phyloP scores from a whole-genome alignment of 179 eudicot species.

The Beta lomatogona region DNA sequence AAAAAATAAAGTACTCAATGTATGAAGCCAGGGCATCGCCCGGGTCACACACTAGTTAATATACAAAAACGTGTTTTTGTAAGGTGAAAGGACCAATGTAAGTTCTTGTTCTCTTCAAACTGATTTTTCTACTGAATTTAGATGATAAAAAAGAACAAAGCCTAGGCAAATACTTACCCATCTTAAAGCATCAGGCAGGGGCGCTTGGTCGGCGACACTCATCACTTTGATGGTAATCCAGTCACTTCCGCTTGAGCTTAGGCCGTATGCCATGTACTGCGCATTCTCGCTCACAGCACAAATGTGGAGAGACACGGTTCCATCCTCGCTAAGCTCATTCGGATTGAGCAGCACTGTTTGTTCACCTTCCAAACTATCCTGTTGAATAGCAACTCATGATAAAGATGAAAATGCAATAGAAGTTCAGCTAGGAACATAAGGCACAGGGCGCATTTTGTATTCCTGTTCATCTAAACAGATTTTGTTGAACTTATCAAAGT shows the following conservation, averaged over 20 bases:
- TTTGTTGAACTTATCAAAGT: no score
- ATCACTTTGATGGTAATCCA: conserved; percentile 85
- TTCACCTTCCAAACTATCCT: conserved; percentile 74
- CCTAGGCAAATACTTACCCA: conserved; percentile 52
- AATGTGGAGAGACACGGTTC: conserved; percentile 58
- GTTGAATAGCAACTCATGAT: neutral
- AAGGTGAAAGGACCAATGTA: no score
- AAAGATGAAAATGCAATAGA: neutral
- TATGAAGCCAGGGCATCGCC: no score
- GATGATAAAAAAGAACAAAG: no score
- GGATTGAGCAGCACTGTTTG: conserved; percentile 83
- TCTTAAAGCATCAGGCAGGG: conserved; percentile 61
- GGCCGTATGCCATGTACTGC: conserved; percentile 73
- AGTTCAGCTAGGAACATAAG: no score
- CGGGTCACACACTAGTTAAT: no score
- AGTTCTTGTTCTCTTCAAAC: no score
- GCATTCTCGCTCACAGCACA: conserved; percentile 82
- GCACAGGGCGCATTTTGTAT: no score
- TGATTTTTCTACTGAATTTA: no score
- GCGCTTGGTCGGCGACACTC: conserved; percentile 44
- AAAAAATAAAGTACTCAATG: no score
- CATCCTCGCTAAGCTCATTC: conserved; percentile 73
- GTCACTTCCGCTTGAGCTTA: conserved; percentile 86
- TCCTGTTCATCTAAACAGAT: no score
- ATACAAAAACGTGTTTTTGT: no score